Base-by-base conservation (phyloP, 164 flowering plant species). In the Tetrastigma voinierianum region DNA sequence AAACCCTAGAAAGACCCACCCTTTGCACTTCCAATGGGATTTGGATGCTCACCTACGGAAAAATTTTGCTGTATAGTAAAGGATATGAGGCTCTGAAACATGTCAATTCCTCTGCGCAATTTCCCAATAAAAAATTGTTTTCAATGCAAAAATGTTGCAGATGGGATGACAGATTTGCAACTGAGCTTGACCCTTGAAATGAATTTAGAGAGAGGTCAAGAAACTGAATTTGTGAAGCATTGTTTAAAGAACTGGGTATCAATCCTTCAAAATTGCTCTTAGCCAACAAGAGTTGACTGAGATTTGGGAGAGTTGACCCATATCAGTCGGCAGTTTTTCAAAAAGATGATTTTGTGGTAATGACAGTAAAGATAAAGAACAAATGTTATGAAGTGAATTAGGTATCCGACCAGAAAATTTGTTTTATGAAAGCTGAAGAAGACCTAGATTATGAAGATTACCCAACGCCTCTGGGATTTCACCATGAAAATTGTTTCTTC, bases 201-300 rank as follows among this genome's bases (percentile, higher is more conserved):
- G n/a, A n/a, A n/a, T n/a, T n/a, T n/a, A n/a, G n/a, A n/a, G 71
- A 49, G 19, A 72, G 64, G 21, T 73, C 76, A 25, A 73, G 72
- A 24, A 19, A 0, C 64, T 64, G 65, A 3, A 73, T 64, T 9
- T 14, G 51, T 0, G 73, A 70, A 21, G 63, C 57, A 40, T 69
- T 62, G 47, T 53, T 25, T 47, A 62, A 2, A 13, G 55, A 55
- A 48, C n/a, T 62, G 8, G 72, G 72, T 40, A 55, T 49, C 7
- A 46, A 13, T 43, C 70, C 68, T 43, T 18, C 52, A 20, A 72
- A 43, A 9, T 16, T 55, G 57, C 67, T 62, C 8, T 10, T 1
- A 2, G 52, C 63, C 17, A 61, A 9, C 45, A 46, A 71, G 58
- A 59, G n/a, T 32, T 55, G n/a, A 15, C 8, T 15, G 43, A 70